A percentile compares a stretch with the other conserved stretches of the same genome.
Evolutionary conservation across 2,329 filamentous ascomycete genomes (phyloP).

Genomic region (Ceratocystiopsis brevicomis): DNA sequence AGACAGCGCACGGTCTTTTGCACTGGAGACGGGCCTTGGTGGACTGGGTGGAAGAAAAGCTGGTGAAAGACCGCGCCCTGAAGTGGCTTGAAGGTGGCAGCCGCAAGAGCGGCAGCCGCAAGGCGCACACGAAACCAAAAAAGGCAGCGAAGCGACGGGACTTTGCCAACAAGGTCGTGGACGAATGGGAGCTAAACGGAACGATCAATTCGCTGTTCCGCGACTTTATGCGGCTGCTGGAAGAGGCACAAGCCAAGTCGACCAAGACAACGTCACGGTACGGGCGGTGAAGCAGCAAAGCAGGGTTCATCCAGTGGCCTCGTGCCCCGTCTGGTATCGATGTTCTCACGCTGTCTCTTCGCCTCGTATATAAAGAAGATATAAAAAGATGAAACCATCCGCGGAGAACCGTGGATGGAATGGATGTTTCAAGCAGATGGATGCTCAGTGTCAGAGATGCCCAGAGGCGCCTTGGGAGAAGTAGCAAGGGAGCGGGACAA

Average conservation of each 20-base stretch:
- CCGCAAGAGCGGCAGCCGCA: background rate
- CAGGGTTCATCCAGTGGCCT: no score
- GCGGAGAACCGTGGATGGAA: no score
- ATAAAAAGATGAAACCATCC: no score
- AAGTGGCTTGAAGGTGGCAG: constrained; percentile 6
- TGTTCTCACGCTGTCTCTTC: no score
- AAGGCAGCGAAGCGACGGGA: constrained; percentile 38
- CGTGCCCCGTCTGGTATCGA: no score
- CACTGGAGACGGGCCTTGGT: constrained; percentile 66
- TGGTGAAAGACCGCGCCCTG: constrained; percentile 39
- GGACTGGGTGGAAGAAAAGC: constrained; percentile 45
- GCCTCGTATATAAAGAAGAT: no score
- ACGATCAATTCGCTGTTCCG: constrained; percentile 43
- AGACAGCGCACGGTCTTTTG: constrained; percentile 49
- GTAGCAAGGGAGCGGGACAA: no score
- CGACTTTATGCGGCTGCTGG: constrained; percentile 45
- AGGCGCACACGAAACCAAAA: constrained; percentile 31
- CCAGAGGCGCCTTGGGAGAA: no score
- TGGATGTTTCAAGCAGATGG: no score
- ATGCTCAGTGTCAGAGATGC: no score
- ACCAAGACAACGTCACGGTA: constrained; percentile 6
- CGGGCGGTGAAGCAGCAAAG: constrained; percentile 2
- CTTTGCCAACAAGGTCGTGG: constrained; percentile 43
- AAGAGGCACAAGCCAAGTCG: constrained; percentile 31
- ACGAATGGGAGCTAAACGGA: constrained; percentile 39